Evolutionary conservation across 2,329 filamentous ascomycete genomes (phyloP), one percentile per base, ranked within the genome.

Genomic region (Volutella citrinella): DNA sequence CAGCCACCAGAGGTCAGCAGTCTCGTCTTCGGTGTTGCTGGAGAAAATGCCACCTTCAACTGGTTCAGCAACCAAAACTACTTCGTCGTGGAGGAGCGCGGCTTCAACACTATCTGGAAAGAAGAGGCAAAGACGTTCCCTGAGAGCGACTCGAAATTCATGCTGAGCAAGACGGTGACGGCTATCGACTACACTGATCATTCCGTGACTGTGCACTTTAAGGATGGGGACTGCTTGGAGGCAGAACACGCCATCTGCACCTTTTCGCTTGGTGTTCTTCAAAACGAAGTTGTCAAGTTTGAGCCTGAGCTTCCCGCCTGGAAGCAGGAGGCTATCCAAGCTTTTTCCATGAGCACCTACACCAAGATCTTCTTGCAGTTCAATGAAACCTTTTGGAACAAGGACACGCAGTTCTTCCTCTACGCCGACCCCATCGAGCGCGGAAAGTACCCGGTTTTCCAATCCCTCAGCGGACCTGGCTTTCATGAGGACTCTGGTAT

Each of bases 301-400:
- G 51, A 64, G 10, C 82, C 82, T 0, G 45, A 60, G 6, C 63
- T 86, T 0, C 82, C 82, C 0, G 56, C 56, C 4, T 85, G 80
- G 82, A 86, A 87, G 56, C 64, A 70, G 11, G 69, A 68, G 4
- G 75, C 78, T 0, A 82, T 86, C 31, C 69, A 75, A 4, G 77
- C 72, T 22, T 84, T 84, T 53, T 65, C 69, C 41, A 84, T 86
- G 75, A 81, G 76, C 7, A 84, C 80, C 0, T 87, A 85, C 59
- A 86, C 80, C 32, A 87, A 87, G 54, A 76, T 86, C 41, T 86
- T 86, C 59, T 61, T 82, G 40, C 81, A 84, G 42, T 86, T 85
- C 58, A 66, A 79, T 40, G 65, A 79, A 34, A 74, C 77, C 0
- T 87, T 86, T 57, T 86, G 82, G 82, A 63, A 46, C 0, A 51